Conservation (phyloP, 192 early-diverging fungal genomes). For the Coemansia furcata region DNA sequence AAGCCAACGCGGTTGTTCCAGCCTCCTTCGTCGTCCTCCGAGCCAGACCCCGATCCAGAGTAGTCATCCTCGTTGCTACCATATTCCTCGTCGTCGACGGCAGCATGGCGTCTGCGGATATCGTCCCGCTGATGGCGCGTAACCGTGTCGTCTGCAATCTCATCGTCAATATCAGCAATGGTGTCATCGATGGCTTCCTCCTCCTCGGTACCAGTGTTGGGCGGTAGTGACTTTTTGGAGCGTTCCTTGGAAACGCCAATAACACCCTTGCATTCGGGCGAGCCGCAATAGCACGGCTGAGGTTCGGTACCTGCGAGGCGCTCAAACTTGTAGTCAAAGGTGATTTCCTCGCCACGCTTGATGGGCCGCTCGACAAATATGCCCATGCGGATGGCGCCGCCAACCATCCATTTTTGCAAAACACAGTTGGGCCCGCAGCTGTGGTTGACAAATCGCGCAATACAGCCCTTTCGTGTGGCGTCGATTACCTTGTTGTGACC, state of each 20-base stretch:
- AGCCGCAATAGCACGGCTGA: conserved; percentile 91
- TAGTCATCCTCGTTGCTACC: conserved; percentile 42
- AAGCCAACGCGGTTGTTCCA: conserved; percentile 18
- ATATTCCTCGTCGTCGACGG: conserved; percentile 52
- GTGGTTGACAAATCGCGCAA: conserved; percentile 98
- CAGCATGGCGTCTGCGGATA: conserved; percentile 53
- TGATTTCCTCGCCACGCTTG: conserved; percentile 80
- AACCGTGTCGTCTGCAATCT: conserved; percentile 56
- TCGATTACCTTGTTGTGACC: conserved; percentile 95
- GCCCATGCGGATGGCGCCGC: conserved; percentile 83
- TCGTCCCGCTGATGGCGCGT: conserved; percentile 56
- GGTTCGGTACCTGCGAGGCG: conserved; percentile 73
- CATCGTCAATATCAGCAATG: conserved; percentile 58
- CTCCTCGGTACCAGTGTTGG: neutral
- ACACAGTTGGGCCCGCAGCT: conserved; percentile 94
- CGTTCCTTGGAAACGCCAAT: conserved; percentile 85
- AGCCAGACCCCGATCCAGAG: conserved; percentile 22
- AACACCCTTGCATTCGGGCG: conserved; percentile 80
- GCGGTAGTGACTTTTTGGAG: neutral
- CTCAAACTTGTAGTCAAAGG: conserved; percentile 99
- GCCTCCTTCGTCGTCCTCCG: conserved; percentile 8
- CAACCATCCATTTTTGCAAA: conserved; percentile 97
- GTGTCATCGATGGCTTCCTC: conserved; percentile 53
- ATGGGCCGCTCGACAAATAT: conserved; percentile 88
- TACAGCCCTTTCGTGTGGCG: conserved; percentile 87